Evolutionary conservation across 2,329 filamentous ascomycete species (phyloP).

Genomic region (Zalaria sp.): DNA sequence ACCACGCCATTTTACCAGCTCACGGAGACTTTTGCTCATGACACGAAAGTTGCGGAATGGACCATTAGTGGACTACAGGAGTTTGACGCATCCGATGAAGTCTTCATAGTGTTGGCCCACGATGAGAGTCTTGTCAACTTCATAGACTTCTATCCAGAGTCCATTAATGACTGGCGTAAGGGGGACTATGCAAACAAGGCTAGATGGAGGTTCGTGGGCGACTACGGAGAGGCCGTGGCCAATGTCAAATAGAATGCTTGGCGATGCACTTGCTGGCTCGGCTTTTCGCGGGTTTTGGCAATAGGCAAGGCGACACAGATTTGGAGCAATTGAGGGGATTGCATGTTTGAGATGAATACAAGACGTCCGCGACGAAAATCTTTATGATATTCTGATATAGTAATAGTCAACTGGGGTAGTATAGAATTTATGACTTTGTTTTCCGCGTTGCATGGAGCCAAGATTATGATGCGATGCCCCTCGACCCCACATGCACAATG

Average conservation of each 20-base stretch:
- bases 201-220: constrained; percentile 37
- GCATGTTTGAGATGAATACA: too few species aligned
- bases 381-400: too few species aligned
- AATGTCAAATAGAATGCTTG: not conserved
- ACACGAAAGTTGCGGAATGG: constrained; percentile 19
- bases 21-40: constrained; percentile 17
- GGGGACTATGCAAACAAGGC: constrained; percentile 32
- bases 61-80: constrained; percentile 33
- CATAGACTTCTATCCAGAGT: constrained; percentile 36
- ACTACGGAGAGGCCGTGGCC: constrained; percentile 31
- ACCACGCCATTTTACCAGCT: constrained; percentile 22
- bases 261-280: too few species aligned
- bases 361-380: too few species aligned
- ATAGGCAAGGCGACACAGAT: too few species aligned
- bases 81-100: constrained; percentile 28
- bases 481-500: too few species aligned
- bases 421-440: too few species aligned
- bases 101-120: constrained; percentile 35
- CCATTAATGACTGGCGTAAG: constrained; percentile 31
- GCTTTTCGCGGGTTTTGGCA: too few species aligned
- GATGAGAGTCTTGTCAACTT: constrained; percentile 29
- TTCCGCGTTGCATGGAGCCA: too few species aligned
- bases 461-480: too few species aligned
- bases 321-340: too few species aligned
- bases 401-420: too few species aligned